These are phyloP conservation scores for Plasmodium gaboni DNA, from an alignment of 169 alveolate species.

Conservation along the genomic window DNA sequence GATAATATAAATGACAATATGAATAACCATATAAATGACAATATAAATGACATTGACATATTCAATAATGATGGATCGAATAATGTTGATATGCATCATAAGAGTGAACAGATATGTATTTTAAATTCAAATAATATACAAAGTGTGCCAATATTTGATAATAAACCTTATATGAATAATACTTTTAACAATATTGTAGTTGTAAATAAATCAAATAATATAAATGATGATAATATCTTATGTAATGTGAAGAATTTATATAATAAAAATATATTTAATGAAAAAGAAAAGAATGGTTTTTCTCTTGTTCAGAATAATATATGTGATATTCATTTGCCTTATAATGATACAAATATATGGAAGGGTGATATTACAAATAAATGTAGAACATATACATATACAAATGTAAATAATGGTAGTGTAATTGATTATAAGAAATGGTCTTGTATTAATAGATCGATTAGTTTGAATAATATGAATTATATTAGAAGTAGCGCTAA, in stretches of 20 bases:
- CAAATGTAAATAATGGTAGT: not conserved
- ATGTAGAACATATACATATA: not conserved
- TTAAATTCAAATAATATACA: too few relatives aligned
- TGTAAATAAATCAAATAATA: slow-evolving; percentile 6
- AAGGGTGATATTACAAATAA: not conserved
- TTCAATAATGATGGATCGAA: not conserved
- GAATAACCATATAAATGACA: not conserved
- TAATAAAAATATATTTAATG: not conserved
- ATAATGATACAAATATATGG: not conserved
- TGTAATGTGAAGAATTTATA: not conserved
- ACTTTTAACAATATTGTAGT: not conserved
- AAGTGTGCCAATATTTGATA: too few relatives aligned
- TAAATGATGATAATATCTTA: not conserved
- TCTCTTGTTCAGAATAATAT: too few relatives aligned
- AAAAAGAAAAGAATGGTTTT: too few relatives aligned
- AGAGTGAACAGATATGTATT: not conserved
- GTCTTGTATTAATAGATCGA: not conserved
- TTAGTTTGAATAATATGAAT: not conserved
- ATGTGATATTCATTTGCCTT: too few relatives aligned
- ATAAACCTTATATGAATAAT: not conserved
- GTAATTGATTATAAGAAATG: not conserved
- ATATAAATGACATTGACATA: not conserved
- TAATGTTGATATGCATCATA: slow-evolving; percentile 20
- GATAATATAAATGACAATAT: not conserved
- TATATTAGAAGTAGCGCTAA: too few relatives aligned